Base-by-base conservation (phyloP, 2,329 filamentous ascomycete species). In the Xylariaceae sp. region DNA sequence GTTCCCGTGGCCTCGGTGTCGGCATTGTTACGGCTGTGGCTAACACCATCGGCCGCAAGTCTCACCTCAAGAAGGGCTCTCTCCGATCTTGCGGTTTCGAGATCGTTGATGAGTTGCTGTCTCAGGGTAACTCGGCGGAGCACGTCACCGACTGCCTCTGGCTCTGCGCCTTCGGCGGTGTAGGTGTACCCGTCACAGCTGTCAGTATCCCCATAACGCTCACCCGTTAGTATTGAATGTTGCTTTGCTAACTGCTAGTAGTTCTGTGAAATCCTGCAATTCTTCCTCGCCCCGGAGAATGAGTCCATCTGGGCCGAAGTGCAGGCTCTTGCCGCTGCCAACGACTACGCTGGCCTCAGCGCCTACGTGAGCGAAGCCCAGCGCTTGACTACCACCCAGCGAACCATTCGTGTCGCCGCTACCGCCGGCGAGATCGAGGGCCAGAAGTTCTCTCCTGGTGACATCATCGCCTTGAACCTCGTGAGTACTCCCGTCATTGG, bases 251-350 rank as follows among this genome's bases (percentile, higher is more conserved):
- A 62, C 23, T 34, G 2, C 45, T 6, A 41, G 13, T 56, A 79
- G 75, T 78, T 78, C 62, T 76, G 74, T 61, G 76, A 80, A 59
- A 70, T 78, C 8, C 58, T 79, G 50, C 68, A 73, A 2, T 79
- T 68, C 67, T 78, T 78, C 68, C 65, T 79, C 0, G 71, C 70
- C 1, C 68, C 71, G 0, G 75, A 77, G 53, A 78, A 77, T 15
- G 71, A 69, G 0, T 58, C 70, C 9, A 73, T 78, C 63, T 78
- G 78, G 74, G 67, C 71, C 6, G 73, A 79, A 17, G 75, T 80
- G 2, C 76, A 79, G 59, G 66, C 55, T 2, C 61, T 78, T 3
- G 75, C 72, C 1, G 65, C 73, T 39, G 73, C 69, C 51, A 67
- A 70, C 3, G 71, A 77, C 45, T 70, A 75, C 11, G 68, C 66